Percentiles rank a stretch among this genome's conserved stretches.
These are phyloP conservation scores for Didymella pinodella DNA, from an alignment of 2,329 filamentous ascomycete species.

Conservation along the genomic window DNA sequence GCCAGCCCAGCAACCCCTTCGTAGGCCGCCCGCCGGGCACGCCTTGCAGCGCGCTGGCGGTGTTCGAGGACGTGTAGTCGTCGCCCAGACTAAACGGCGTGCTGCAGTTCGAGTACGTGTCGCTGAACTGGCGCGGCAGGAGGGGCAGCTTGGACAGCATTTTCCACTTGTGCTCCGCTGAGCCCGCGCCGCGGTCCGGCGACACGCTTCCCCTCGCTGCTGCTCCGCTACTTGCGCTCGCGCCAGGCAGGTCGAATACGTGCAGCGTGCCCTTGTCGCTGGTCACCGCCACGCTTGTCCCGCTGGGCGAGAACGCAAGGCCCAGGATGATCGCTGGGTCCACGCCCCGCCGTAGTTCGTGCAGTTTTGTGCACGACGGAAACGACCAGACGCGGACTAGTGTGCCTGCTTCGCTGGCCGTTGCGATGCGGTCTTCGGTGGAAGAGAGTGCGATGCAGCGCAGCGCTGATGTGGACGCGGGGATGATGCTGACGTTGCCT, in stretches of 20 bases:
- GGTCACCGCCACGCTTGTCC: constrained; percentile 83
- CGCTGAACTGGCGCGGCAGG: constrained; percentile 86
- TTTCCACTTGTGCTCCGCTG: constrained; percentile 72
- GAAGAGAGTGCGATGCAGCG: constrained; percentile 80
- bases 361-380: constrained; percentile 78
- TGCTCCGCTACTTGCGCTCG: background rate
- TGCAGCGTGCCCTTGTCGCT: constrained; percentile 97
- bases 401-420: constrained; percentile 91
- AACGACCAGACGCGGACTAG: constrained; percentile 87
- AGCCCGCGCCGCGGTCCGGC: too few species aligned
- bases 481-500: constrained; percentile 89
- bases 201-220: too few species aligned
- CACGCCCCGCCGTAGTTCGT: constrained; percentile 86
- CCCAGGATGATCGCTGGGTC: constrained; percentile 89
- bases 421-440: constrained; percentile 83
- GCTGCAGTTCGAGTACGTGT: constrained; percentile 85
- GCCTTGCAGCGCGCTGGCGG: constrained; percentile 33
- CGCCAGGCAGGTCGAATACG: constrained; percentile 76
- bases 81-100: constrained; percentile 84
- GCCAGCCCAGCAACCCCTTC: constrained; percentile 89
- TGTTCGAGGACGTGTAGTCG: constrained; percentile 54
- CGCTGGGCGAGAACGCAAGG: constrained; percentile 84
- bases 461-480: constrained; percentile 82
- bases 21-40: constrained; percentile 67
- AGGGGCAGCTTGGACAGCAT: constrained; percentile 83